These are phyloP conservation scores for Linaria vulgaris DNA, from an alignment of 257 asterid genomes.

Conservation along the genomic window DNA sequence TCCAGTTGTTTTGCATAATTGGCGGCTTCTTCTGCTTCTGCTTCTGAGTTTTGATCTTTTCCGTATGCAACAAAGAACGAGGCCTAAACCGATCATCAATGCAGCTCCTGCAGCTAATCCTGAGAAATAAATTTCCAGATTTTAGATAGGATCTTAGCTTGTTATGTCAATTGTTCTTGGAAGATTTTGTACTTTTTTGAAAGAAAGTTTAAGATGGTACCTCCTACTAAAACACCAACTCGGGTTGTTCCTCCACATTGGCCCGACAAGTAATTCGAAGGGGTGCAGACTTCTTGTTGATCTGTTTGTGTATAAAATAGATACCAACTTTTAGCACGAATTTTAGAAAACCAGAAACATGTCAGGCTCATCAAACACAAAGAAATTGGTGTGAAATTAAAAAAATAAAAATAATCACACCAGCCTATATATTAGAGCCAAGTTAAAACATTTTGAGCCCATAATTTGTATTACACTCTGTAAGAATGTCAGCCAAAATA, in stretches of 20 bases:
- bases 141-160: neutral
- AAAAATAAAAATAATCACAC: neutral
- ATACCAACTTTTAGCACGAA: neutral
- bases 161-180: neutral
- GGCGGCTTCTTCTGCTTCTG: conserved; percentile 41
- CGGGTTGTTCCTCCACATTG: conserved; percentile 82
- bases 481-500: too few species aligned
- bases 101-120: conserved; percentile 68
- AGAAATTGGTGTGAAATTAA: neutral
- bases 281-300: conserved; percentile 51
- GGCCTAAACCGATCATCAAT: conserved; percentile 50
- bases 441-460: too few species aligned
- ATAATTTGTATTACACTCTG: too few species aligned
- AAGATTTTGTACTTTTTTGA: neutral
- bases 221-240: conserved; percentile 69
- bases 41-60: conserved; percentile 38
- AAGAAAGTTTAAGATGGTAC: conserved; percentile 30
- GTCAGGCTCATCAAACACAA: neutral
- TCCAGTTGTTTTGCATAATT: conserved; percentile 55
- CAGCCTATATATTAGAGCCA: neutral
- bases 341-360: neutral
- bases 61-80: conserved; percentile 52
- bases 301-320: conserved; percentile 36
- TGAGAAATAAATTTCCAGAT: conserved; percentile 20
- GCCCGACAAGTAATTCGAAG: conserved; percentile 70